Evolutionary conservation across 139 green algal genomes (phyloP).

Genomic region (Picochlorum sp.): DNA sequence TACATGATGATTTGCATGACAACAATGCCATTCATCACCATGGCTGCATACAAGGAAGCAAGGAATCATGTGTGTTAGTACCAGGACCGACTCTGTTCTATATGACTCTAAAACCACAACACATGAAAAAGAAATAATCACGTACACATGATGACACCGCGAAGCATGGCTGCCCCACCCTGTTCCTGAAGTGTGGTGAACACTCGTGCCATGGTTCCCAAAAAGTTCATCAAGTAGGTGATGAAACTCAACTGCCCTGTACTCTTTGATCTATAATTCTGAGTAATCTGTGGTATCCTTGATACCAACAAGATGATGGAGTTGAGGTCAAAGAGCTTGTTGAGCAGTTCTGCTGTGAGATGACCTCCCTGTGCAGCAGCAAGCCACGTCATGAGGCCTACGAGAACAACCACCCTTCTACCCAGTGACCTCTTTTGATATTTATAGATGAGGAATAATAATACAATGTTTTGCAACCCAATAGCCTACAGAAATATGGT

Average conservation of each 20-base stretch:
- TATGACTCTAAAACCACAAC: no score
- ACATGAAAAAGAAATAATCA: not conserved
- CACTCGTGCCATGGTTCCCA: constrained; percentile 50
- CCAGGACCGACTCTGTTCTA: not conserved
- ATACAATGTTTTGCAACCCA: constrained; percentile 50
- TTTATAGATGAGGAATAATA: constrained; percentile 63
- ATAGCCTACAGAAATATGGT: not conserved
- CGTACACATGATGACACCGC: constrained; percentile 56
- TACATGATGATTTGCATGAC: constrained; percentile 25
- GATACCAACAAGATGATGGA: constrained; percentile 56
- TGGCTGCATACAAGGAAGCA: constrained; percentile 5
- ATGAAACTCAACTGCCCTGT: constrained; percentile 66
- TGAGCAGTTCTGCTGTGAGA: constrained; percentile 23
- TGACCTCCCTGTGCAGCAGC: constrained; percentile 21
- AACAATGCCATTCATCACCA: constrained; percentile 23
- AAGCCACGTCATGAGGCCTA: constrained; percentile 10
- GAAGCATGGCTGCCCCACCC: constrained; percentile 57
- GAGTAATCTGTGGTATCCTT: constrained; percentile 49
- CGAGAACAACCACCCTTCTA: not conserved
- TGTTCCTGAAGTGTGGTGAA: constrained; percentile 67
- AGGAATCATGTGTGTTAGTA: not conserved
- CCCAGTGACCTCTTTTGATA: constrained; percentile 30
- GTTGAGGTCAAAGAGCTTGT: constrained; percentile 49
- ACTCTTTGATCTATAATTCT: constrained; percentile 20
- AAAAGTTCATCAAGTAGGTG: constrained; percentile 54